Base-by-base conservation (phyloP, 352 stramenopile genomes). In the Phytophthora idaei region DNA sequence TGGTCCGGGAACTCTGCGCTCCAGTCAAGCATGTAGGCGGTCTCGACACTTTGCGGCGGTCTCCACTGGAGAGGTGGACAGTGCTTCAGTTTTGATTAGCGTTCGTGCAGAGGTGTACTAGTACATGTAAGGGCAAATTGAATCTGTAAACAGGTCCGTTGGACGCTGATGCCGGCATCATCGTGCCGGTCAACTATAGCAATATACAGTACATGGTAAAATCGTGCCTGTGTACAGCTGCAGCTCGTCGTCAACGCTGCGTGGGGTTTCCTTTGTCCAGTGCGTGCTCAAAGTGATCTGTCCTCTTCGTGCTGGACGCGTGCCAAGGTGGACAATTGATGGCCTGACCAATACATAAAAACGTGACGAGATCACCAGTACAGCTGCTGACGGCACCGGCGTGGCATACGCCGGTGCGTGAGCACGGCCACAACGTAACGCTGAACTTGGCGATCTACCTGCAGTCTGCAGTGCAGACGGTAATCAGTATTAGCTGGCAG, bases 51-150 rank as follows among this genome's bases (percentile, higher is more conserved):
- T 52, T 61, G 5, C 52, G 63, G 42, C 49, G 56, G 57, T 61
- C 62, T 49, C 29, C 4, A 4, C 27, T 29, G 14, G 42, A 68
- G 54, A 69, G 47, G 61, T 69, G 55, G 21, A 60, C n/a, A 0
- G 28, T 56, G 41, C 62, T 66, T 70, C 62, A 70, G 62, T 56
- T 65, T 70, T 50, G 62, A 70, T 64, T 66, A 70, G 55, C 29
- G 27, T 58, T 28, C 37, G 47, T 46, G 46, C 58, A 44, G 34
- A 57, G 32, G 27, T 12, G 34, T 44, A 57, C 11, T 21, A 21
- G 17, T 21, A 21, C 21, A 21, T 21, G 21, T 21, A 21, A 21
- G 11, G 25, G 37, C 37, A 59, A 59, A 37, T 59, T 59, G 37
- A 54, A n/a, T 44, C 21, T 51, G 57, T 57, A 58, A 58, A 59